Evolutionary conservation across 805 yeast species (phyloP), one percentile per base, ranked within the genome.

Genomic region (Starmerella etchellsii): DNA sequence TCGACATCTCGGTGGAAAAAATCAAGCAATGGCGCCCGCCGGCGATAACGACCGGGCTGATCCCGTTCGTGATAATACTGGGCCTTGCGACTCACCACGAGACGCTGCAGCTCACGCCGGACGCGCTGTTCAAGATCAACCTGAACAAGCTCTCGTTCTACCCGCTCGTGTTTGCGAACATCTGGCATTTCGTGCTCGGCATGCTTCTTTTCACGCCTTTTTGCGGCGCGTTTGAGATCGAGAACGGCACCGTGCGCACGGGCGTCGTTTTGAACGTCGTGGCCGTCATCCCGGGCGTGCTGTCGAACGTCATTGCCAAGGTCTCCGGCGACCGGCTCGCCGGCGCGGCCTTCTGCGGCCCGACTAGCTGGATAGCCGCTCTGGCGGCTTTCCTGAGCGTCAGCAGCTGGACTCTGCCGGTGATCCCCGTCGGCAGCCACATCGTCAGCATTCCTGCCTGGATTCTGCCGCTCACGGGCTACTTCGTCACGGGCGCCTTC

Each of bases 171-270:
- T 95, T 84, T 58, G 52, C 64, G n/a, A 68, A 71, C 19, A 47
- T 73, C 19, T 45, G 76, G 38, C 94, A 83, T 56, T 62, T 84
- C 56, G 34, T 70, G 3, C 60, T 79, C 51, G 83, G 82, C 52
- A 42, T 73, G 8, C 44, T 73, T 29, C 69, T 78, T 1, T 55
- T 84, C 34, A 64, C 70, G 43, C 70, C 78, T 0, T 74, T 81
- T 18, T 57, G 83, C 52, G 64, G 77, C 11, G 65, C 67, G 38
- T 84, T 77, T 58, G 95, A 84, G 64, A 63, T 68, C 41, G 56
- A 61, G 19, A 78, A 82, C 53, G 96, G 95, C 5, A 83, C 96
- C 0, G 79, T 84, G 2, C 74, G 82, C 58, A 80, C 94, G 3
- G 95, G 93, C 3, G 66, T 85, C 34, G 76, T 84, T 14, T 63